Base-by-base conservation (phyloP, 2,329 filamentous ascomycete genomes). In the Neonectria magnoliae region DNA sequence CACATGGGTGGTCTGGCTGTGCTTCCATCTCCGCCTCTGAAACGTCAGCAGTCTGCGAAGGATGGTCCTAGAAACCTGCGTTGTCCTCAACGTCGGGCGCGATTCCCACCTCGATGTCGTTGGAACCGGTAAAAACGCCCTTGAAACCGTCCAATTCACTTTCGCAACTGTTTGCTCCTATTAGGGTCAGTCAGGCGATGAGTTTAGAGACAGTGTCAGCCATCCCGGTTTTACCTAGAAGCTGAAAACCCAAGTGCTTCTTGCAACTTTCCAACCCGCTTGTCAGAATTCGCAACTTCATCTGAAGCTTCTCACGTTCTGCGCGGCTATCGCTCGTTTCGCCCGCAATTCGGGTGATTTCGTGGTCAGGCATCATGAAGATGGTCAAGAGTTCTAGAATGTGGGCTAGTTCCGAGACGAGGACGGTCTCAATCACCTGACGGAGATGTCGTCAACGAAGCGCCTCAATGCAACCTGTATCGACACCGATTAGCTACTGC, bases 371-470 rank as follows among this genome's bases (percentile, higher is more conserved):
- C 44, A 47, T 27, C 22, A 47, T 47, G 14, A 9, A 20, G 11
- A 47, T 22, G 6, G 44, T 47, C 13, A 14, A 16, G 4, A 22
- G 44, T 4, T 22, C 20, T 2, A 47, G 22, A 47, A 47, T 47
- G 13, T 47, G 13, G 8, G 13, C 44, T 1, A 47, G 22, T 16
- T 27, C 13, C 4, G 20, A 47, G 13, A 47, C 3, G 13, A 47
- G 44, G 44, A 8, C 22, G 1, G 5, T 47, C 11, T 47, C 44
- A 3, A 47, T 47, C 18, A 47, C 44, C 13, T 47, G 22, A 47
- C 20, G 2, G 44, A 22, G 1, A 47, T n/a, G 20, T 67, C 65
- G 45, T 68, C 64, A 7, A 67, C 48, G 27, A 68, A 68, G 13
- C 65, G 60, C 5, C 58, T 61, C 13, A 65, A 18, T 27, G 66